phyloP scores from a whole-genome alignment of 441 rosid species.

The Eutrema salsugineum region DNA sequence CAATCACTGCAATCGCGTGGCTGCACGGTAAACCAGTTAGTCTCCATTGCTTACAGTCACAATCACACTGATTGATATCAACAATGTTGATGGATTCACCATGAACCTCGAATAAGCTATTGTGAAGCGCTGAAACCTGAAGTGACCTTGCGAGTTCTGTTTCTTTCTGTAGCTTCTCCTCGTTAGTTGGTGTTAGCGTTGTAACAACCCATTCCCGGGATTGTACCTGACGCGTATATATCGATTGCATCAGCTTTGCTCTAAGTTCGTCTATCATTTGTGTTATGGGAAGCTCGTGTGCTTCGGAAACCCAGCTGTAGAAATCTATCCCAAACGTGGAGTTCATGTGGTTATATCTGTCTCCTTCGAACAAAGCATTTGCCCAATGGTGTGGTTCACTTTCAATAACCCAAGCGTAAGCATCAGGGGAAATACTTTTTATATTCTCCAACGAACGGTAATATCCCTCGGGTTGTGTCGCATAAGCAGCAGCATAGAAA shows the following conservation, averaged over 20 bases:
- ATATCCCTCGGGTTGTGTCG: constrained; percentile 46
- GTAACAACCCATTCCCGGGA: constrained; percentile 50
- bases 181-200: constrained; percentile 56
- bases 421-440: constrained; percentile 62
- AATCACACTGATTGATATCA: constrained; percentile 54
- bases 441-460: constrained; percentile 48
- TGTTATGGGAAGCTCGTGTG: constrained; percentile 66
- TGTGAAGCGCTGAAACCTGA: constrained; percentile 40
- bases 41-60: constrained; percentile 67
- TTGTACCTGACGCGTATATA: constrained; percentile 51
- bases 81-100: constrained; percentile 52
- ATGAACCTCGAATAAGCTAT: constrained; percentile 48
- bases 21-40: constrained; percentile 61
- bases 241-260: constrained; percentile 66
- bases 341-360: constrained; percentile 60
- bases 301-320: constrained; percentile 76
- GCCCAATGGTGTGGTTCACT: constrained; percentile 84
- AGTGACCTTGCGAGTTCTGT: constrained; percentile 39
- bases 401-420: constrained; percentile 63
- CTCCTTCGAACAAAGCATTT: constrained; percentile 57
- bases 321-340: constrained; percentile 58
- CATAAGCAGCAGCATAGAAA: constrained; percentile 63
- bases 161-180: constrained; percentile 58
- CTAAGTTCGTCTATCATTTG: constrained; percentile 63
- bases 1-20: constrained; percentile 62